Evolutionary conservation across 2,329 filamentous ascomycete genomes (phyloP).

Genomic region (Phialemoniopsis sp.): DNA sequence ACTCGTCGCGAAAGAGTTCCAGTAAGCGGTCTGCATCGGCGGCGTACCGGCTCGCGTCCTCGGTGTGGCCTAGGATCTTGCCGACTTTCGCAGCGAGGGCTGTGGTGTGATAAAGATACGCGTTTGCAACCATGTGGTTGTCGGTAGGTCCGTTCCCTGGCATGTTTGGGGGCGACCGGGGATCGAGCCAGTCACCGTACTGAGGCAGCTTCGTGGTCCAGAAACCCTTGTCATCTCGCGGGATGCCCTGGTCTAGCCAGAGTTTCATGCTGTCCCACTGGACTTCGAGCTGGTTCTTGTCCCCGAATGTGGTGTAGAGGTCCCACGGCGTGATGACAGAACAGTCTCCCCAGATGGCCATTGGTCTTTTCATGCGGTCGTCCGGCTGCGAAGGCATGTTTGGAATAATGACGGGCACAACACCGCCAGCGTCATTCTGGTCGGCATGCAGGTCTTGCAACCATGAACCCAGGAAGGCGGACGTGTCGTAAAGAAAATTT

Average conservation of each 20-base stretch:
- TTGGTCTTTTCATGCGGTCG: constrained; percentile 21
- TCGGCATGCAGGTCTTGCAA: constrained; percentile 32
- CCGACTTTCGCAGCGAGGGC: constrained; percentile 12
- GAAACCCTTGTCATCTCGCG: constrained; percentile 16
- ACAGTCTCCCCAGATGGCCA: constrained; percentile 21
- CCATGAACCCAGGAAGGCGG: constrained; percentile 33
- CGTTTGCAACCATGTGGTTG: constrained; percentile 20
- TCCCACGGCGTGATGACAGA: constrained; percentile 21
- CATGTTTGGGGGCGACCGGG: constrained; percentile 18
- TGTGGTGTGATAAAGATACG: constrained; percentile 20
- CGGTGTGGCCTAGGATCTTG: constrained; percentile 7
- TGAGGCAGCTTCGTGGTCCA: constrained; percentile 17
- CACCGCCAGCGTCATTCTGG: constrained; percentile 12
- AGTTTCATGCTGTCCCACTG: constrained; percentile 19
- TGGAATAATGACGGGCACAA: background rate
- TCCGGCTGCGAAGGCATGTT: background rate
- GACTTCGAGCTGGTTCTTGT: constrained; percentile 13
- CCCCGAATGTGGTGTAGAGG: constrained; percentile 20
- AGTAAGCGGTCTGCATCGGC: constrained; percentile 6
- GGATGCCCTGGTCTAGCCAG: constrained; percentile 21
- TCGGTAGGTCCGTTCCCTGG: constrained; percentile 19
- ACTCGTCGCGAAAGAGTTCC: constrained; percentile 13
- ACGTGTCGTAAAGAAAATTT: constrained; percentile 32
- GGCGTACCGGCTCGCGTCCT: constrained; percentile 8
- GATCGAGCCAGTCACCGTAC: constrained; percentile 25